Percentiles rank a stretch among this genome's conserved stretches.
Evolutionary conservation across 345 rosid genomes (phyloP).

Genomic region (Eucalyptus curtisii): DNA sequence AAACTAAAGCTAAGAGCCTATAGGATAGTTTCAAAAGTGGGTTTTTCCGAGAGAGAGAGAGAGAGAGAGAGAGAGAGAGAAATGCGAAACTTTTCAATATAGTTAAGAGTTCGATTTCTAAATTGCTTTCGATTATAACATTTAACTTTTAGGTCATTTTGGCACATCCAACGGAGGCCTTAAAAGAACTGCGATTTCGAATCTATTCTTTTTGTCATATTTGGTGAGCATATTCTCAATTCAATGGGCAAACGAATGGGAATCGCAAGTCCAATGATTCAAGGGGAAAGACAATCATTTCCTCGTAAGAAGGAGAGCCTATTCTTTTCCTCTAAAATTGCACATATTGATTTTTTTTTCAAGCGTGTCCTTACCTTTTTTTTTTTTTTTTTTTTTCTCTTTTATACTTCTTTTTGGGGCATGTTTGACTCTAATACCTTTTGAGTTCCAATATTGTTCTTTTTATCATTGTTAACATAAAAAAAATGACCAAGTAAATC

Average conservation of each 20-base stretch:
- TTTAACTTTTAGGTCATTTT: background rate
- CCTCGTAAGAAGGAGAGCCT: background rate
- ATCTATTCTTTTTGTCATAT: background rate
- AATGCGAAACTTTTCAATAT: no score
- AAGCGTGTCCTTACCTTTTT: background rate
- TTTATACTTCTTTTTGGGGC: background rate
- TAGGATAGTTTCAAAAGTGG: no score
- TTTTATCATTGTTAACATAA: background rate
- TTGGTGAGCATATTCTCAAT: background rate
- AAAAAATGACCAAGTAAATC: background rate
- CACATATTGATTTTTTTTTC: background rate
- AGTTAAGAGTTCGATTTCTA: background rate
- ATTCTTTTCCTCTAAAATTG: background rate
- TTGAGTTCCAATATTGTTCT: background rate
- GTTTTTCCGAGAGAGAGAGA: no score
- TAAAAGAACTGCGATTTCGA: background rate
- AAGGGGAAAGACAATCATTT: background rate
- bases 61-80: no score
- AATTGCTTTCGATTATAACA: background rate
- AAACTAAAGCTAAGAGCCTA: no score
- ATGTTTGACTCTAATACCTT: background rate
- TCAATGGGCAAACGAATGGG: background rate
- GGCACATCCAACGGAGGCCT: background rate
- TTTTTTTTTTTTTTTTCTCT: background rate
- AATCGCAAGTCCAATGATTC: background rate